Evolutionary conservation across 495 filamentous ascomycete species (phyloP).

Genomic region (Podospora australis): DNA sequence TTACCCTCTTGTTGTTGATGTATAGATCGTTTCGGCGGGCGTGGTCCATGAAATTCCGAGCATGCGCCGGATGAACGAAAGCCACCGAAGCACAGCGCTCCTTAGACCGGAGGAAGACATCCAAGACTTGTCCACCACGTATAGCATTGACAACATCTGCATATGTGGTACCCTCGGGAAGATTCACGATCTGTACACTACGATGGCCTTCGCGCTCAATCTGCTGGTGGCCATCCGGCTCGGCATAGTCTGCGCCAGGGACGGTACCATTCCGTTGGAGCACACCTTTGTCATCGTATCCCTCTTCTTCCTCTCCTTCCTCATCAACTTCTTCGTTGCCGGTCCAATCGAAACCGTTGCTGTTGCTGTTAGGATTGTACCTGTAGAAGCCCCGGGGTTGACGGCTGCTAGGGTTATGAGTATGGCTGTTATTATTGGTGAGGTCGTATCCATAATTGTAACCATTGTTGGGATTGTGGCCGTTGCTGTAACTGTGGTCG

Average conservation of each 20-base stretch:
- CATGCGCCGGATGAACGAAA: constrained; percentile 59
- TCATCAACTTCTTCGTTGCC: constrained; percentile 23
- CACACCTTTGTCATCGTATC: constrained; percentile 14
- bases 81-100: constrained; percentile 62
- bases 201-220: constrained; percentile 41
- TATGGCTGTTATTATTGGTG: no score
- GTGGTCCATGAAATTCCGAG: constrained; percentile 57
- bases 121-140: constrained; percentile 62
- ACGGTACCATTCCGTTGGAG: constrained; percentile 19
- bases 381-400: neutral
- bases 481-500: no score
- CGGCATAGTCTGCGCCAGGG: constrained; percentile 16
- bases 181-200: constrained; percentile 43
- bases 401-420: neutral
- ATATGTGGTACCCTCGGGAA: constrained; percentile 59
- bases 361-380: neutral
- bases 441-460: no score
- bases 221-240: constrained; percentile 15
- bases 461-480: no score
- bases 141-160: constrained; percentile 60
- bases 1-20: constrained; percentile 60
- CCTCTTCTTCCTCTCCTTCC: constrained; percentile 21
- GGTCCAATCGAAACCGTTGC: neutral
- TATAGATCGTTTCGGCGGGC: constrained; percentile 62
- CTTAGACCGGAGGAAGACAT: constrained; percentile 58